Percentiles rank a stretch among this genome's conserved stretches.
Evolutionary conservation across 1,284 basidiomycete genomes (phyloP).

Genomic region (Ceratobasidium papillatum): DNA sequence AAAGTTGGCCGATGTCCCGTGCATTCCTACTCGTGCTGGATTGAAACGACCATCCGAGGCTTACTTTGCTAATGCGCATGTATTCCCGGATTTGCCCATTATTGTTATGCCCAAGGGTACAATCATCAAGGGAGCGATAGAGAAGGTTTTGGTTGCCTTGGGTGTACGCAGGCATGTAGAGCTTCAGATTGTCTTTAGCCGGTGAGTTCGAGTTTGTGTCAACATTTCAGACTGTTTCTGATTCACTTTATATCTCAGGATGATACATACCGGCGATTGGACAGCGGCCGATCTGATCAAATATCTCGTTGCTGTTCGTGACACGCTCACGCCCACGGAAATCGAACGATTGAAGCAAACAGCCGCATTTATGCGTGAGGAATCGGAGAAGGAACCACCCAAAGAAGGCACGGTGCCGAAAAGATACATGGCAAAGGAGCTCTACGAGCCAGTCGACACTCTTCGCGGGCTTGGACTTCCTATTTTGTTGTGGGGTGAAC

Average conservation of each 20-base stretch:
- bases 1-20: slow-evolving; percentile 70
- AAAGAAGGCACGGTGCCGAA: slow-evolving; percentile 50
- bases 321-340: slow-evolving; percentile 74
- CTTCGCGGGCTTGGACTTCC: slow-evolving; percentile 82
- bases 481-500: slow-evolving; percentile 85
- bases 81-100: slow-evolving; percentile 90
- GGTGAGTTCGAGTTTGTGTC: slow-evolving; percentile 58
- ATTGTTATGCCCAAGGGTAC: slow-evolving; percentile 76
- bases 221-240: not conserved
- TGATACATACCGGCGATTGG: slow-evolving; percentile 88
- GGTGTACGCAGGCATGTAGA: slow-evolving; percentile 94
- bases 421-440: slow-evolving; percentile 70
- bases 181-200: slow-evolving; percentile 84
- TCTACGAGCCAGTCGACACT: slow-evolving; percentile 85
- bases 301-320: slow-evolving; percentile 88
- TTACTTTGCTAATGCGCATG: slow-evolving; percentile 88
- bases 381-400: slow-evolving; percentile 45
- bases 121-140: slow-evolving; percentile 75
- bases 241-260: slow-evolving; percentile 57
- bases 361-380: slow-evolving; percentile 80
- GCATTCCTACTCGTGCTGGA: slow-evolving; percentile 86
- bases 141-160: slow-evolving; percentile 78
- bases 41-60: slow-evolving; percentile 78
- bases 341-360: slow-evolving; percentile 79
- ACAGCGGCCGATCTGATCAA: slow-evolving; percentile 80